A percentile compares a stretch with the other conserved stretches of the same genome.
Conservation (phyloP, 768 basidiomycete species). For the Boletus rufocinnamomeus region DNA sequence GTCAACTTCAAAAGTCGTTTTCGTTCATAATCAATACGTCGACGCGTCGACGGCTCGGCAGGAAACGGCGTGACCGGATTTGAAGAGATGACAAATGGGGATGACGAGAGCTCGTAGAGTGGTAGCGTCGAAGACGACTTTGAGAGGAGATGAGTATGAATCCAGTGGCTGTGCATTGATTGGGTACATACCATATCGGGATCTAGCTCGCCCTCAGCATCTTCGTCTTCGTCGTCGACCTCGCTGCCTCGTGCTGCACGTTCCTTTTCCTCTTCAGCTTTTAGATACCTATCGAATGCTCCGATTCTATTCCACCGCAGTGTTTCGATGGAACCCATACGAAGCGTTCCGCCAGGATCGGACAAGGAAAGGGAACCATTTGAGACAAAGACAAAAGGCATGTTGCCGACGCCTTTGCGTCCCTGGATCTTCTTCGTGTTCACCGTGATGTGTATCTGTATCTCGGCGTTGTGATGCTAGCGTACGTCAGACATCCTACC, state of each 20-base stretch:
- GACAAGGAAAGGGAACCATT: conserved; percentile 40
- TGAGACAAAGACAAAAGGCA: conserved; percentile 61
- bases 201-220: conserved; percentile 30
- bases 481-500: neutral
- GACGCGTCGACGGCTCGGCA: conserved; percentile 26
- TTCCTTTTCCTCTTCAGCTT: conserved; percentile 32
- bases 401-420: conserved; percentile 60
- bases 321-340: conserved; percentile 26
- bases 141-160: neutral
- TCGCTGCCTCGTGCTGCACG: conserved; percentile 18
- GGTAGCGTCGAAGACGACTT: conserved; percentile 34
- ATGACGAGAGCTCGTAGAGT: conserved; percentile 27
- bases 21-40: conserved; percentile 34
- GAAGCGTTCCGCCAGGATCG: conserved; percentile 24
- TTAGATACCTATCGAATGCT: conserved; percentile 30
- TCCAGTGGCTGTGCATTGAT: neutral
- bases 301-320: conserved; percentile 34
- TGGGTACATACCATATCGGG: conserved; percentile 29
- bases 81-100: conserved; percentile 28
- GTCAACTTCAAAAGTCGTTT: conserved; percentile 32
- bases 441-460: conserved; percentile 63
- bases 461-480: conserved; percentile 55
- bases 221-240: conserved; percentile 25
- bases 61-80: conserved; percentile 36
- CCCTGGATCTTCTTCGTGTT: conserved; percentile 52